Percentiles rank a stretch among this genome's conserved stretches.
These are phyloP conservation scores for Zalaria obscura DNA, from an alignment of 2,329 filamentous ascomycete species.

Conservation along the genomic window DNA sequence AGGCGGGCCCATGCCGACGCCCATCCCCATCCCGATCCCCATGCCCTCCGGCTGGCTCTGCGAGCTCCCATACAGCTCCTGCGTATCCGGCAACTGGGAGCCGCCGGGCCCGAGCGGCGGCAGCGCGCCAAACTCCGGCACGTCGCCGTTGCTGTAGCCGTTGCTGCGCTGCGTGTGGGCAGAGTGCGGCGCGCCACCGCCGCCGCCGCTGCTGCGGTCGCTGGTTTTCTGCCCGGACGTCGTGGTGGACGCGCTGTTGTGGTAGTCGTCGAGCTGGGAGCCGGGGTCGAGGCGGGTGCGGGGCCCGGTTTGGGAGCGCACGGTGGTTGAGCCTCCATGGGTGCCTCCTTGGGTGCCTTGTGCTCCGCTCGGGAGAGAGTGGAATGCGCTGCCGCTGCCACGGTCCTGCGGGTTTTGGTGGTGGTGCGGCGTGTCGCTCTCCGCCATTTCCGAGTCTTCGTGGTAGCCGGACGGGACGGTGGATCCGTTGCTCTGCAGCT, in stretches of 20 bases:
- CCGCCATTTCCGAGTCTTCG: conserved; percentile 30
- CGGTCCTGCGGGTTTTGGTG: not conserved
- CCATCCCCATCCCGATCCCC: conserved; percentile 19
- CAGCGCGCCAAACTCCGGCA: conserved; percentile 40
- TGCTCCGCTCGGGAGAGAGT: conserved; percentile 11
- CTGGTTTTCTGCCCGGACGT: conserved; percentile 69
- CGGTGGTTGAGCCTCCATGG: conserved; percentile 21
- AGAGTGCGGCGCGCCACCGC: conserved; percentile 23
- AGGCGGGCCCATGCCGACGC: conserved; percentile 21
- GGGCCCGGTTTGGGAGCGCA: conserved; percentile 48
- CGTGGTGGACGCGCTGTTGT: conserved; percentile 85
- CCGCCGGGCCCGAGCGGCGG: conserved; percentile 33
- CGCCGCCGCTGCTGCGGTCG: conserved; percentile 27
- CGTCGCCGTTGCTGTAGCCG: conserved; percentile 35
- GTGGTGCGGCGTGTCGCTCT: conserved; percentile 21
- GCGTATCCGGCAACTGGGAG: conserved; percentile 49
- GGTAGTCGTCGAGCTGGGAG: conserved; percentile 45
- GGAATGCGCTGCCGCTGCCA: conserved; percentile 14
- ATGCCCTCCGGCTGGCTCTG: conserved; percentile 23
- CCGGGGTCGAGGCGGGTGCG: conserved; percentile 45
- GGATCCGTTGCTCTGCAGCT: conserved; percentile 26
- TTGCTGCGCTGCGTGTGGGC: conserved; percentile 55
- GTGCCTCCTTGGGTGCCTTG: conserved; percentile 7
- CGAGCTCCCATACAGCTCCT: conserved; percentile 20
- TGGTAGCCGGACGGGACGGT: conserved; percentile 22